A percentile compares a stretch with the other conserved stretches of the same genome.
Conservation (phyloP, 73 alveolate species). For the Paramecium tetraurelia region DNA sequence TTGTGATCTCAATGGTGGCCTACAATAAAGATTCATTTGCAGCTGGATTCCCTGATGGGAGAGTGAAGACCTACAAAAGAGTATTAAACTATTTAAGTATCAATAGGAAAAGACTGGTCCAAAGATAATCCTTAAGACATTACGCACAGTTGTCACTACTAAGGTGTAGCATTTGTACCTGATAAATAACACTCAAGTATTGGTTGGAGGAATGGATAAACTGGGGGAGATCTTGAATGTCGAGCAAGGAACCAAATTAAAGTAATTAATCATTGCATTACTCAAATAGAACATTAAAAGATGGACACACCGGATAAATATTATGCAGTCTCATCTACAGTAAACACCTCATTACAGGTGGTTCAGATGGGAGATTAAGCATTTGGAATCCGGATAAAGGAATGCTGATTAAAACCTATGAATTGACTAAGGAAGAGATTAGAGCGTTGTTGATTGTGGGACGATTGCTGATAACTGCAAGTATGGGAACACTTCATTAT, state of each 20-base stretch:
- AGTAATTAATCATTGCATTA: not conserved
- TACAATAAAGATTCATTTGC: not conserved
- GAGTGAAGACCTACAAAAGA: conserved; percentile 33
- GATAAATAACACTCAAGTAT: not conserved
- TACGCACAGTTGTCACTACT: not conserved
- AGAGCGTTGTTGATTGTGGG: not conserved
- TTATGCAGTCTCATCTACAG: not conserved
- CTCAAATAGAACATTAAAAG: not conserved
- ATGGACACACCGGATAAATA: not conserved
- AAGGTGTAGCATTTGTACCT: not conserved
- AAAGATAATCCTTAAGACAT: not conserved
- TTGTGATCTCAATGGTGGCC: not conserved
- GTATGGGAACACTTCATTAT: not conserved
- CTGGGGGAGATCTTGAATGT: not conserved
- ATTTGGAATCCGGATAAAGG: conserved; percentile 24
- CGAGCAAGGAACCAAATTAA: not conserved
- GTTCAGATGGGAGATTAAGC: conserved; percentile 45
- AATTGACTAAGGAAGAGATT: conserved; percentile 17
- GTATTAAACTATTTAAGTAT: not conserved
- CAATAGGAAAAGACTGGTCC: not conserved
- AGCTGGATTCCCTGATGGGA: conserved; percentile 35
- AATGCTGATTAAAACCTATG: not conserved
- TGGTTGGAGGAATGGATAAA: conserved; percentile 15
- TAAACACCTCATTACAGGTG: not conserved
- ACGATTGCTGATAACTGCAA: not conserved